These are phyloP conservation scores for Candida multigemmis DNA, from an alignment of 805 yeast species.

Conservation along the genomic window DNA sequence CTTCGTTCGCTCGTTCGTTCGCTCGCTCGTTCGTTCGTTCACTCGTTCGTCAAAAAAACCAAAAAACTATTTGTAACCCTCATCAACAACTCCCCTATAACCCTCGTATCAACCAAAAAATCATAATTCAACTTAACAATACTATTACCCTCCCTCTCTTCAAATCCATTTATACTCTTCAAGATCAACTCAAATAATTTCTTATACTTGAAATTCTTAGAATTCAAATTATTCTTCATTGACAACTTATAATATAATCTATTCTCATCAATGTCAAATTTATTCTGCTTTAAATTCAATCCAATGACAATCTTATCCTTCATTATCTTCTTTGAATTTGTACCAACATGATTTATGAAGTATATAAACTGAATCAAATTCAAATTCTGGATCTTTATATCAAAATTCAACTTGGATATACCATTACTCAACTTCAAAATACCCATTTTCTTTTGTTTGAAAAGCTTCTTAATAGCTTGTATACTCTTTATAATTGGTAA, in stretches of 20 bases:
- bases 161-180: constrained; percentile 14
- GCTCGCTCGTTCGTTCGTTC: too few relatives aligned
- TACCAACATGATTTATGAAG: constrained; percentile 15
- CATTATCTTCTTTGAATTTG: constrained; percentile 20
- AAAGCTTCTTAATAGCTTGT: constrained; percentile 7
- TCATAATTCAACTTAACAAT: constrained; percentile 28
- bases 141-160: constrained; percentile 7
- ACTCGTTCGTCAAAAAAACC: too few relatives aligned
- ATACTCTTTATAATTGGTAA: constrained; percentile 19
- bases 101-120: constrained; percentile 17
- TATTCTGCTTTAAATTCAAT: constrained; percentile 18
- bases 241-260: constrained; percentile 17
- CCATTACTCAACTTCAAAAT: constrained; percentile 18
- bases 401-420: constrained; percentile 19
- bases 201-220: constrained; percentile 27
- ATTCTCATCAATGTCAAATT: constrained; percentile 14
- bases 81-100: constrained; percentile 20
- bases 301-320: constrained; percentile 24
- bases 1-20: too few relatives aligned
- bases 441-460: constrained; percentile 5
- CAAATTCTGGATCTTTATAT: constrained; percentile 19
- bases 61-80: constrained; percentile 20
- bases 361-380: constrained; percentile 23
- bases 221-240: constrained; percentile 26
- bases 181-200: constrained; percentile 27